A percentile compares a stretch with the other conserved stretches of the same genome.
Evolutionary conservation across 495 filamentous ascomycete genomes (phyloP).

Genomic region (Rostrohypoxylon terebratum): DNA sequence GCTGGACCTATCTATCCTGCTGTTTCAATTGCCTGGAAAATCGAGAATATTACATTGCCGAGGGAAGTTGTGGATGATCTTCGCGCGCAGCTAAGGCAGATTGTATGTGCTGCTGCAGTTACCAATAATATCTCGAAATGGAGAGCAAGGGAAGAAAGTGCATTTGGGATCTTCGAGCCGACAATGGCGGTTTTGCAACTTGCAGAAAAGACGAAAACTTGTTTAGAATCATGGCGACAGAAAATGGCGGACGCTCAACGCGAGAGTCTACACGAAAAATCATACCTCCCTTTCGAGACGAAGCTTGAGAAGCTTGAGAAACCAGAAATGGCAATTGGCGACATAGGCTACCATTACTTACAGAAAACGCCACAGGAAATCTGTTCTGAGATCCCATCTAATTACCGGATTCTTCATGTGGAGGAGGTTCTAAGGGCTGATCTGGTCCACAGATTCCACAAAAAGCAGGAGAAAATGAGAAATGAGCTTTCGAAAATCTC

Average conservation of each 20-base stretch:
- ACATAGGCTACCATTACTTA: conserved; percentile 44
- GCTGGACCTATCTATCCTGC: conserved; percentile 44
- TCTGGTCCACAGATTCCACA: conserved; percentile 47
- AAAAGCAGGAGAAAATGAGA: conserved; percentile 45
- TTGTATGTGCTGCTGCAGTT: conserved; percentile 6
- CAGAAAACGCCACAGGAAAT: conserved; percentile 53
- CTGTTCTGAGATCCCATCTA: conserved; percentile 43
- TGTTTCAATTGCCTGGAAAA: conserved; percentile 31
- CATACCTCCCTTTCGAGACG: conserved; percentile 16
- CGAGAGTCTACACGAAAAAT: not conserved
- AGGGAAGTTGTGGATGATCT: conserved; percentile 42
- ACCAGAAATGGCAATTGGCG: conserved; percentile 28
- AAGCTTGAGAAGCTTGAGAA: conserved; percentile 21
- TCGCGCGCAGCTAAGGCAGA: conserved; percentile 32
- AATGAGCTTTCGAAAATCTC: conserved; percentile 37
- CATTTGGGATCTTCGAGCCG: conserved; percentile 38
- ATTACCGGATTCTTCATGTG: conserved; percentile 56
- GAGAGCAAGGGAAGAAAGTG: conserved; percentile 27
- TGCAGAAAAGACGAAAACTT: conserved; percentile 22
- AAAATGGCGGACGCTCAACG: not conserved
- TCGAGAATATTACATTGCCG: conserved; percentile 42
- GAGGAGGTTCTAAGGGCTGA: conserved; percentile 55
- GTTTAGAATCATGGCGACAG: conserved; percentile 32
- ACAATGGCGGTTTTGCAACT: conserved; percentile 37
- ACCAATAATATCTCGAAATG: conserved; percentile 43